Evolutionary conservation across 768 basidiomycete species (phyloP).

Genomic region (Tulasnella sp.): DNA sequence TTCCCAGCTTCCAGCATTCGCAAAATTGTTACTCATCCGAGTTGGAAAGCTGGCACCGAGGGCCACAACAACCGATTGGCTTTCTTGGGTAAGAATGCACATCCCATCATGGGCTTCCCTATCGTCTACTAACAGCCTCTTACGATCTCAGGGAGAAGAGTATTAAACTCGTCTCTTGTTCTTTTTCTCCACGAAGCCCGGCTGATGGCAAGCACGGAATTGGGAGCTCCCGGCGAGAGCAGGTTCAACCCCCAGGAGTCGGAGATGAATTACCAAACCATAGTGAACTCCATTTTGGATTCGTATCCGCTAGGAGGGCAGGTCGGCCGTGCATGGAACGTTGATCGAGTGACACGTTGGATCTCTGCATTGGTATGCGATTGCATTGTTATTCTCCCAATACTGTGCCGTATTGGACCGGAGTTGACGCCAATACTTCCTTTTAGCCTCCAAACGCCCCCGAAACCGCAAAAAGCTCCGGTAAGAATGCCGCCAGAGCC

Average conservation of each 20-base stretch:
- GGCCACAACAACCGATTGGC: conserved; percentile 71
- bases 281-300: conserved; percentile 58
- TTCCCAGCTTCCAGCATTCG: conserved; percentile 69
- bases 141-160: conserved; percentile 59
- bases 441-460: conserved; percentile 13
- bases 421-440: not conserved
- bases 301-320: conserved; percentile 69
- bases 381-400: not conserved
- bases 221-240: conserved; percentile 41
- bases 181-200: conserved; percentile 55
- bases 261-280: conserved; percentile 46
- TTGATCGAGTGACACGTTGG: conserved; percentile 74
- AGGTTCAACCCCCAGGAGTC: conserved; percentile 33
- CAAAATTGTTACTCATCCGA: conserved; percentile 66
- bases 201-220: not conserved
- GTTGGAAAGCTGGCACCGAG: conserved; percentile 59
- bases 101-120: not conserved
- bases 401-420: not conserved
- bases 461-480: conserved; percentile 9
- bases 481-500: conserved; percentile 51
- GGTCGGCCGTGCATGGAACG: conserved; percentile 69
- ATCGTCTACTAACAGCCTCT: not conserved
- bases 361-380: conserved; percentile 47
- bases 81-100: conserved; percentile 61
- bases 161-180: conserved; percentile 68